Evolutionary conservation across 495 filamentous ascomycete genomes (phyloP).

Genomic region (Penicillium dipodomyicola): DNA sequence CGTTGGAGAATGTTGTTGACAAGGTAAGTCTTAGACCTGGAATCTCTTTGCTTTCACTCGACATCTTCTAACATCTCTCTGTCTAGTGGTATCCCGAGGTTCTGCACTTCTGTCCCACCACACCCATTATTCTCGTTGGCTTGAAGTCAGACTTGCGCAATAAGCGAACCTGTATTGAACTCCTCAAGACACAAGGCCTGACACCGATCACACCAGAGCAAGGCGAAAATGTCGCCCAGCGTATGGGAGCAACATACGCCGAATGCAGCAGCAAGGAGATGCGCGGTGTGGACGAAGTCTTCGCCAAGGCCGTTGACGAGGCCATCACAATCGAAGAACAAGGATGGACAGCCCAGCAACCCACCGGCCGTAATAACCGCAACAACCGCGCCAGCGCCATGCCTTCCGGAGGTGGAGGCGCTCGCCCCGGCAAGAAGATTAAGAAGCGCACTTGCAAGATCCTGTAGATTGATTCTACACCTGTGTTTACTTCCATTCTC

Average conservation of each 20-base stretch:
- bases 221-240: conserved; percentile 77
- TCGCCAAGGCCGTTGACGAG: conserved; percentile 81
- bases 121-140: conserved; percentile 90
- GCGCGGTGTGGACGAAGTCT: conserved; percentile 92
- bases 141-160: conserved; percentile 93
- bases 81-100: conserved; percentile 97
- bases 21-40: conserved; percentile 62
- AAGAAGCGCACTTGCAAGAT: conserved; percentile 75
- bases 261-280: conserved; percentile 99
- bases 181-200: conserved; percentile 95
- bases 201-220: conserved; percentile 92
- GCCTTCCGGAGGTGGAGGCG: conserved; percentile 29
- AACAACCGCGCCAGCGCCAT: conserved; percentile 23
- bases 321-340: conserved; percentile 60
- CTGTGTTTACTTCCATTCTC: conserved; percentile 12
- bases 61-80: conserved; percentile 11
- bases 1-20: conserved; percentile 96
- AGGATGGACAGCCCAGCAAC: conserved; percentile 31
- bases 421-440: conserved; percentile 37
- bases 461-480: conserved; percentile 47
- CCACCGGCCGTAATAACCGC: conserved; percentile 16
- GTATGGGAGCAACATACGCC: conserved; percentile 93
- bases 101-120: conserved; percentile 96
- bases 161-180: conserved; percentile 94
- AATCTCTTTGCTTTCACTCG: neutral